phyloP scores from a whole-genome alignment of 2,329 filamentous ascomycete genomes.

The Clarireedia paspali region DNA sequence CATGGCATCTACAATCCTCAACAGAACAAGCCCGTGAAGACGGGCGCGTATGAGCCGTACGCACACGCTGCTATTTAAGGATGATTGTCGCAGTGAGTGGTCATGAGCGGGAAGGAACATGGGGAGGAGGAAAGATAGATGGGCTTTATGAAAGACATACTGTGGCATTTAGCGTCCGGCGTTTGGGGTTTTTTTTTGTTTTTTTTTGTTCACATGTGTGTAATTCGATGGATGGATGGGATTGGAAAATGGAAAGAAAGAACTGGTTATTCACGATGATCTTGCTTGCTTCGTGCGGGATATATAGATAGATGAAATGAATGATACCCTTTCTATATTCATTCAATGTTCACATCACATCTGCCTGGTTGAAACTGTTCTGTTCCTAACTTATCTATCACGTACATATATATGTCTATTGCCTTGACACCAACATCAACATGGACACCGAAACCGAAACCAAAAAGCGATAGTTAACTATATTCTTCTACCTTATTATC shows the following conservation, averaged over 20 bases:
- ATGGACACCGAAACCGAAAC: too few species aligned
- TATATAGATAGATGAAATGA: neutral
- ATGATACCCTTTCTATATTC: conserved; percentile 9
- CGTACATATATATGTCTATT: too few species aligned
- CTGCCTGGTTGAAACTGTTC: too few species aligned
- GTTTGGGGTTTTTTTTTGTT: neutral
- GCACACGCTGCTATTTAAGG: conserved; percentile 44
- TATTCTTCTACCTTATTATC: too few species aligned
- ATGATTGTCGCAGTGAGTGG: neutral
- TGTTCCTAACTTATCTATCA: too few species aligned
- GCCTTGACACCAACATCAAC: too few species aligned
- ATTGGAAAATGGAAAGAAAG: neutral
- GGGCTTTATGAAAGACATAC: neutral
- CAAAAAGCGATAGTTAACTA: too few species aligned
- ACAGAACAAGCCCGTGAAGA: conserved; percentile 30
- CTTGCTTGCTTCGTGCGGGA: neutral
- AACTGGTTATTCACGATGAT: neutral
- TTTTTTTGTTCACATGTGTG: neutral
- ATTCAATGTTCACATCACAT: neutral
- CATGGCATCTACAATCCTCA: conserved; percentile 35
- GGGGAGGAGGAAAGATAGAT: neutral
- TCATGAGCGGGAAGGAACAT: neutral
- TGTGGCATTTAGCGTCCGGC: conserved; percentile 11
- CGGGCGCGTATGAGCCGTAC: conserved; percentile 56
- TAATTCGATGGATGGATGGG: neutral